Base-by-base conservation (phyloP, 371 early-diverging fungal genomes). In the Lichtheimia ramosa region DNA sequence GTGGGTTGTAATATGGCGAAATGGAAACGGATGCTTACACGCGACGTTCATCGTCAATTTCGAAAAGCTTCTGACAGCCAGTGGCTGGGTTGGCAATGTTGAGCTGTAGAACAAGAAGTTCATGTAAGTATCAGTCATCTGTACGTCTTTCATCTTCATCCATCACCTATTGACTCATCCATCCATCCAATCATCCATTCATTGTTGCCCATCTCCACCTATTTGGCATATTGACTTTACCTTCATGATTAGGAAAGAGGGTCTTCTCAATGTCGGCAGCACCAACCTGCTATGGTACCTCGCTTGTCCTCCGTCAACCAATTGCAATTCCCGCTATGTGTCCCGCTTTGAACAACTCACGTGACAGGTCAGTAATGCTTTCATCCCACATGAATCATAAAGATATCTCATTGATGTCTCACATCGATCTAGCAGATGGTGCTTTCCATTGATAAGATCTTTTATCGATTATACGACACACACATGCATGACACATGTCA, bases 1-100 rank as follows among this genome's bases (percentile, higher is more conserved):
- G 34, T 34, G 34, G 34, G 34, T 34, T 34, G 34, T 34, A 46
- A 46, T 46, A 3, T 18, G 21, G 7, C 5, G 21, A n/a, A n/a
- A 14, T 46, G 46, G 46, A 46, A 43, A 46, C 46, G 5, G 40
- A 20, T 41, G 88, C 92, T 87, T 80, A 93, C 93, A 92, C 77
- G 77, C 92, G 91, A 77, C 93, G 94, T 85, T 98, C 98, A 75
- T 97, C 95, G 69, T 97, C 98, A 73, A 99, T 92, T 69, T 97
- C 96, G 79, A 98, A 86, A 76, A 89, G 83, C 90, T 98, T 99
- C 82, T 99, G 97, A 82, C 96, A 94, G 81, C 98, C 99, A 83
- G 95, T 95, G 82, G 95, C 93, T 83, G 98, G 97, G 89, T 96
- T 93, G 81, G 99, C 95, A 82, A 99, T 96, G 92, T 97, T 97